Conservation (phyloP, 495 filamentous ascomycete genomes). For the Hyaloscypha finlandica region DNA sequence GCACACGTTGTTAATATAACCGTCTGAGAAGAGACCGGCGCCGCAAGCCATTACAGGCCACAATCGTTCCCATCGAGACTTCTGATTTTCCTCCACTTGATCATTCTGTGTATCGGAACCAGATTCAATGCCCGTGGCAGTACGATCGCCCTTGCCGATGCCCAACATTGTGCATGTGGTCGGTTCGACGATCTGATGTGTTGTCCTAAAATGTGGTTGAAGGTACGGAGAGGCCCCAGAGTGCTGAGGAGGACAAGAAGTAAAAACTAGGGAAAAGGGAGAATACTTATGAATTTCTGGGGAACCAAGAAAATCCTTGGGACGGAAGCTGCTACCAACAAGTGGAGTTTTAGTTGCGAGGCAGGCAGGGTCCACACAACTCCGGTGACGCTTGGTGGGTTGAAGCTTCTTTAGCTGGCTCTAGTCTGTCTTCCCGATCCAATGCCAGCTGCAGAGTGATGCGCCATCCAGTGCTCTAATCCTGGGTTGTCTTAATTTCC, state of each 20-base stretch:
- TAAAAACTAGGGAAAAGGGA: not conserved
- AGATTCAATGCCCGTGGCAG: not conserved
- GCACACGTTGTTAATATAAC: constrained; percentile 78
- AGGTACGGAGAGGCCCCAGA: not conserved
- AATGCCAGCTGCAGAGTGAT: too few relatives aligned
- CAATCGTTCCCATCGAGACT: constrained; percentile 24
- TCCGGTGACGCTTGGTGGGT: too few relatives aligned
- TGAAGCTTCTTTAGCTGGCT: too few relatives aligned
- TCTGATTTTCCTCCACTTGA: constrained; percentile 18
- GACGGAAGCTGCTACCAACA: not conserved
- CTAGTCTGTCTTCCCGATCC: too few relatives aligned
- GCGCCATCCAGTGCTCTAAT: too few relatives aligned
- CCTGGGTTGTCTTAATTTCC: too few relatives aligned
- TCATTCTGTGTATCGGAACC: constrained; percentile 13
- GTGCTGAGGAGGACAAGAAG: too few relatives aligned
- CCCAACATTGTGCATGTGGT: constrained; percentile 17
- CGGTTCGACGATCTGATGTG: not conserved
- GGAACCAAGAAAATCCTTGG: not conserved
- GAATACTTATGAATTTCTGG: not conserved
- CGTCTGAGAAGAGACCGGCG: constrained; percentile 87
- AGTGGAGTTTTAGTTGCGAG: too few relatives aligned
- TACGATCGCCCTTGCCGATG: constrained; percentile 4
- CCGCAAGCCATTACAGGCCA: constrained; percentile 74
- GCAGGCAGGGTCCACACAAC: too few relatives aligned
- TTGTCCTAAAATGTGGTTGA: not conserved